These are phyloP conservation scores for Diplodia mutila DNA, from an alignment of 2,329 filamentous ascomycete species.

Conservation along the genomic window DNA sequence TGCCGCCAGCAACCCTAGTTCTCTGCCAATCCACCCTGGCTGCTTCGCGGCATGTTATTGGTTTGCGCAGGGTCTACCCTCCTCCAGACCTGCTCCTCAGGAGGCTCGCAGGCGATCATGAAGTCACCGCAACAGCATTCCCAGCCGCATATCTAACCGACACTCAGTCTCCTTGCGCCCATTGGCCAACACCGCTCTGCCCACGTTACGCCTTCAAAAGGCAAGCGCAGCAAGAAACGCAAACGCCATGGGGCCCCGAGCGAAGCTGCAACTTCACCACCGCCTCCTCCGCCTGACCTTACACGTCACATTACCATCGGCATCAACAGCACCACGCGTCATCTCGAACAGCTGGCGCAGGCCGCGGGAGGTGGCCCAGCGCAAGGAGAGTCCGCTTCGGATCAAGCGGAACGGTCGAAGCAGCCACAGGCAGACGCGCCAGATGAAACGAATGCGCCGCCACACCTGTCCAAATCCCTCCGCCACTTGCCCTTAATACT, in stretches of 20 bases:
- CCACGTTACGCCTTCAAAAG: constrained; percentile 62
- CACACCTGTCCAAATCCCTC: not conserved
- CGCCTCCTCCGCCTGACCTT: constrained; percentile 54
- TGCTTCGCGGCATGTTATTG: constrained; percentile 12
- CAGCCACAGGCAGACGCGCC: not conserved
- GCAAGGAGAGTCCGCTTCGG: not conserved
- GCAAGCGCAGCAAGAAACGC: constrained; percentile 61
- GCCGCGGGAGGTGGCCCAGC: not conserved
- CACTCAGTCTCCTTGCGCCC: constrained; percentile 62
- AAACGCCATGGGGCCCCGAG: constrained; percentile 46
- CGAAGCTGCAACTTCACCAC: constrained; percentile 27
- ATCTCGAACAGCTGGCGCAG: constrained; percentile 52
- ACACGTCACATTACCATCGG: constrained; percentile 65
- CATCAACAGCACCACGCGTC: constrained; percentile 64
- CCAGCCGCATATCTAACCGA: constrained; percentile 7
- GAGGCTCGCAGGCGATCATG: constrained; percentile 9
- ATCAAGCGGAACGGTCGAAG: not conserved
- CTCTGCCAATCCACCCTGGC: not conserved
- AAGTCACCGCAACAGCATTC: constrained; percentile 22
- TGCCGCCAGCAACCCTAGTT: not conserved
- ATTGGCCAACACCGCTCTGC: constrained; percentile 64
- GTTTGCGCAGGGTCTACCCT: constrained; percentile 8
- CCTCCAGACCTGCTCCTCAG: constrained; percentile 10
- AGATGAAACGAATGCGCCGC: constrained; percentile 12
- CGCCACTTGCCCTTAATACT: constrained; percentile 17